These are phyloP conservation scores for Rhodotorula kratochvilovae DNA, from an alignment of 768 basidiomycete species.

Conservation along the genomic window DNA sequence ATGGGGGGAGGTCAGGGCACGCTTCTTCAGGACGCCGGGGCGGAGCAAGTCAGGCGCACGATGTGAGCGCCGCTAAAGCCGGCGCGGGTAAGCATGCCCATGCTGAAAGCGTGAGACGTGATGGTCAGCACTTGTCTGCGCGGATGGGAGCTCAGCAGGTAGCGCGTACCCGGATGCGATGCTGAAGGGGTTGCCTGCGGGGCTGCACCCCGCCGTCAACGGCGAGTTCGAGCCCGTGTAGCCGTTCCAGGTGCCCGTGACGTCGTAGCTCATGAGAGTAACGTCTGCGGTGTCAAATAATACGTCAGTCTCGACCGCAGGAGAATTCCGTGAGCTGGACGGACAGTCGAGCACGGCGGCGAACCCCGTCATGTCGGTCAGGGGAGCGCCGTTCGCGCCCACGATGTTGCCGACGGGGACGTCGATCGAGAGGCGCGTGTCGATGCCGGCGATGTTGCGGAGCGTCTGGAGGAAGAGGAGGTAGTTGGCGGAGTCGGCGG, in stretches of 20 bases:
- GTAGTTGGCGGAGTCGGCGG: slow-evolving; percentile 20
- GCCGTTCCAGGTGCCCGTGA: slow-evolving; percentile 39
- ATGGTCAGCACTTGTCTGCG: too few relatives aligned
- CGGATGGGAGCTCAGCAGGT: slow-evolving; percentile 20
- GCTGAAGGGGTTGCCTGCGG: slow-evolving; percentile 28
- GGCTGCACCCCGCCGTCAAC: slow-evolving; percentile 36
- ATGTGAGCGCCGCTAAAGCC: slow-evolving; percentile 38
- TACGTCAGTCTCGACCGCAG: too few relatives aligned
- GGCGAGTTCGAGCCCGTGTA: slow-evolving; percentile 43
- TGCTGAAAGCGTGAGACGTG: not conserved
- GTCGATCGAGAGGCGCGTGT: slow-evolving; percentile 18
- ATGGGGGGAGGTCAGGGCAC: not conserved
- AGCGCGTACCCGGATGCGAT: slow-evolving; percentile 22
- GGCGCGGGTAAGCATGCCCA: not conserved
- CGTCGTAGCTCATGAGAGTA: slow-evolving; percentile 32
- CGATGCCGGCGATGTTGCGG: slow-evolving; percentile 16
- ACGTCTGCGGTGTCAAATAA: not conserved
- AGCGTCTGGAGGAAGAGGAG: slow-evolving; percentile 33
- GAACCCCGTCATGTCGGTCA: slow-evolving; percentile 10
- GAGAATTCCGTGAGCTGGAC: not conserved
- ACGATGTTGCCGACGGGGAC: not conserved
- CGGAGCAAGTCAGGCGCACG: not conserved
- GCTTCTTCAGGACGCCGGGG: accelerated
- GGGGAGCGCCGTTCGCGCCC: not conserved
- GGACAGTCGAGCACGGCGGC: slow-evolving; percentile 22